Conservation (phyloP, 2,329 filamentous ascomycete genomes). For the Epicoccum sorghinum region DNA sequence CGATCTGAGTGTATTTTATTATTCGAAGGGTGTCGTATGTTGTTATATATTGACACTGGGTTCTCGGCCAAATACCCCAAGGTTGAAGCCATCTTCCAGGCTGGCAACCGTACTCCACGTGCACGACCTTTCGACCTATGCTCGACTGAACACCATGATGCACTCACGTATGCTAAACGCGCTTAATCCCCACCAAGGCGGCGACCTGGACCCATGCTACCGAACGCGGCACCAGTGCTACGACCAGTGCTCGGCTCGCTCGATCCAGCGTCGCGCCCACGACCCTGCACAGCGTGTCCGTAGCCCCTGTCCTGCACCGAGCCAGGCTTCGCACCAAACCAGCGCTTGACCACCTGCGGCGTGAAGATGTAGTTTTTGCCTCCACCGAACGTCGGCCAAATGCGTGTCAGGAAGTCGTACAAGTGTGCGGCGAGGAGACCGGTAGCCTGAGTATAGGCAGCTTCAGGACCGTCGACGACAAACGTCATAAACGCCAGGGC, state of each 20-base stretch:
- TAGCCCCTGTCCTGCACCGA: slow-evolving; percentile 58
- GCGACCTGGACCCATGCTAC: slow-evolving; percentile 39
- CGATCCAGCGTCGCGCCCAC: slow-evolving; percentile 24
- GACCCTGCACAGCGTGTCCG: slow-evolving; percentile 64
- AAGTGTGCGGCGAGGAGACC: slow-evolving; percentile 89
- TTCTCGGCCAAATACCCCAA: no score
- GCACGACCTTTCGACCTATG: background rate
- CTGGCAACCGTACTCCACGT: background rate
- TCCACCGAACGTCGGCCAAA: slow-evolving; percentile 88
- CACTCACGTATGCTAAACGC: background rate
- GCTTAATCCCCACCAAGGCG: slow-evolving; percentile 34
- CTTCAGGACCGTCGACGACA: slow-evolving; percentile 65
- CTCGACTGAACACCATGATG: background rate
- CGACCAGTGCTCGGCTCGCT: slow-evolving; percentile 28
- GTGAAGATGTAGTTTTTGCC: slow-evolving; percentile 78
- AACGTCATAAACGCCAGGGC: slow-evolving; percentile 78
- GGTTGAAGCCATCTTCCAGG: background rate
- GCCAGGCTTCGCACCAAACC: slow-evolving; percentile 62
- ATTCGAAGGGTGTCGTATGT: no score
- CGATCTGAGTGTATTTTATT: no score
- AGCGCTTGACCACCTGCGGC: slow-evolving; percentile 71
- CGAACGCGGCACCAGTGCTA: slow-evolving; percentile 34
- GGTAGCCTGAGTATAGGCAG: slow-evolving; percentile 68
- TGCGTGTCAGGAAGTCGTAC: slow-evolving; percentile 85
- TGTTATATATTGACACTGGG: no score